phyloP scores from a whole-genome alignment of 179 eudicot species.

The Sideroxylon spinosum region DNA sequence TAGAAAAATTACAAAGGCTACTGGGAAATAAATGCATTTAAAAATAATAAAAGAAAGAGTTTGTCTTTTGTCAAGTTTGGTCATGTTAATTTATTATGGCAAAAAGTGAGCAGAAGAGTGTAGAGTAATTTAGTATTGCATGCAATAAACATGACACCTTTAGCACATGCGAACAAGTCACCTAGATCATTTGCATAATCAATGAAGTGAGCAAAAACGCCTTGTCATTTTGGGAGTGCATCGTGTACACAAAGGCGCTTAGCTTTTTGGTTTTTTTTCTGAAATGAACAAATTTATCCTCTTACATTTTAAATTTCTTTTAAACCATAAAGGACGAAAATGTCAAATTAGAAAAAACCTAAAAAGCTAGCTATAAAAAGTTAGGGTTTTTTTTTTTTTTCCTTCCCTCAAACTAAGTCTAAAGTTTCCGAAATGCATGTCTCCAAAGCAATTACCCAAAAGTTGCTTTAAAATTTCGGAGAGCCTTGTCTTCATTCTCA shows the following conservation, averaged over 20 bases:
- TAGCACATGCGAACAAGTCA: background rate
- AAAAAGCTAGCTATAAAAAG: no score
- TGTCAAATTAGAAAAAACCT: no score
- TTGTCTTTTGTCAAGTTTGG: slow-evolving; percentile 2
- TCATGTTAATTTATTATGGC: background rate
- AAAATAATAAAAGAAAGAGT: background rate
- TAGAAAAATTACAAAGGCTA: background rate
- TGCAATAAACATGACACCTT: background rate
- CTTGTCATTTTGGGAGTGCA: background rate
- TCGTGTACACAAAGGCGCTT: background rate
- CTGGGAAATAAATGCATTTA: background rate
- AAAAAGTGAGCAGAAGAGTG: background rate
- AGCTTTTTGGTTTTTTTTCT: no score
- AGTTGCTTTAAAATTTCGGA: no score
- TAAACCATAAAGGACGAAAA: no score
- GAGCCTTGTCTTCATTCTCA: no score
- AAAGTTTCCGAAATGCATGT: no score
- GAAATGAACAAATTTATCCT: no score
- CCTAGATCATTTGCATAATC: background rate
- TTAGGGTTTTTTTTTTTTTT: no score
- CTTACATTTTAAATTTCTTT: no score
- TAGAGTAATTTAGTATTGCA: background rate
- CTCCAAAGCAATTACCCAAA: no score
- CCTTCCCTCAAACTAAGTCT: no score
- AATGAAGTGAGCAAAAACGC: background rate